phyloP scores from a whole-genome alignment of 352 stramenopile genomes.

The Peronospora destructor region DNA sequence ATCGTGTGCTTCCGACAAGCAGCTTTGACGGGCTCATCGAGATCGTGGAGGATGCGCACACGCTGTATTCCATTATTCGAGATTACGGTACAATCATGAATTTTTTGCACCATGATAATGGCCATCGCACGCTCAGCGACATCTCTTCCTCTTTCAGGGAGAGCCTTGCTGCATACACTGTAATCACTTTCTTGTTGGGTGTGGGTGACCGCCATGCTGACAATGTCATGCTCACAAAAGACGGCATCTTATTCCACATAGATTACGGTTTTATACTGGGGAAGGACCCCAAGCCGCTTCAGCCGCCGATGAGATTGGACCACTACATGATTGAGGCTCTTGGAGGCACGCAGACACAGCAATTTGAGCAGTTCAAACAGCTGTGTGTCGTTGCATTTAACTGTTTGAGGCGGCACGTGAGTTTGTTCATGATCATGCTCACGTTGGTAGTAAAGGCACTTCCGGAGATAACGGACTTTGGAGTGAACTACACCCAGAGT shows the following conservation, averaged over 20 bases:
- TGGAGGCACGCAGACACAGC: slow-evolving; percentile 62
- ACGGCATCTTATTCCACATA: slow-evolving; percentile 98
- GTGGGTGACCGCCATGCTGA: slow-evolving; percentile 98
- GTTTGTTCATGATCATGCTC: slow-evolving; percentile 84
- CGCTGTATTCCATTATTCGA: slow-evolving; percentile 79
- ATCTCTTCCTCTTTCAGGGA: slow-evolving; percentile 83
- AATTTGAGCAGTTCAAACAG: slow-evolving; percentile 84
- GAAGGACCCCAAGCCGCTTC: slow-evolving; percentile 96
- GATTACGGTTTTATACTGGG: slow-evolving; percentile 99
- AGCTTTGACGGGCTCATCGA: slow-evolving; percentile 82
- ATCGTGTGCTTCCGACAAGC: slow-evolving; percentile 79
- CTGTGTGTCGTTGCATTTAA: slow-evolving; percentile 85
- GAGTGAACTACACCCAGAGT: slow-evolving; percentile 77
- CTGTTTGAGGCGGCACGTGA: slow-evolving; percentile 78
- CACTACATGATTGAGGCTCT: slow-evolving; percentile 87
- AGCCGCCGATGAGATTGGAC: slow-evolving; percentile 95
- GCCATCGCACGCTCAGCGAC: slow-evolving; percentile 76
- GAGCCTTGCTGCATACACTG: slow-evolving; percentile 96
- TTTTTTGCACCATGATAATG: slow-evolving; percentile 82
- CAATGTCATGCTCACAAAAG: slow-evolving; percentile 97
- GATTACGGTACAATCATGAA: slow-evolving; percentile 80
- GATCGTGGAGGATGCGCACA: slow-evolving; percentile 83
- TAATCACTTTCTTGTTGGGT: slow-evolving; percentile 99
- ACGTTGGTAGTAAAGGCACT: slow-evolving; percentile 76
- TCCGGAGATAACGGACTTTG: slow-evolving; percentile 82